Base-by-base conservation (phyloP, 2,329 filamentous ascomycete species). In the Ophiostoma australiae region DNA sequence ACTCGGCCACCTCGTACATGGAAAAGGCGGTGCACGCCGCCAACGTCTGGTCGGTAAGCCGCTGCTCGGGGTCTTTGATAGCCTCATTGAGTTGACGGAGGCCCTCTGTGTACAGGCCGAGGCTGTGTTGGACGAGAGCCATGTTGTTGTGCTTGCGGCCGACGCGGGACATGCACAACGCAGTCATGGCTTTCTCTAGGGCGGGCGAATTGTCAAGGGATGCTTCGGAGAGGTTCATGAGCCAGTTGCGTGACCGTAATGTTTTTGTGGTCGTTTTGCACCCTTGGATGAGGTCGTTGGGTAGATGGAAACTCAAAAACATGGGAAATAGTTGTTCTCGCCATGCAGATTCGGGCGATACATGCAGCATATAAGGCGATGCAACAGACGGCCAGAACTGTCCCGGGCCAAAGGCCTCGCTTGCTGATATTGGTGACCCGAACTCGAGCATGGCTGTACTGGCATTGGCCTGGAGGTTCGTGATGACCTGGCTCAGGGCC, bases 1-100 rank as follows among this genome's bases (percentile, higher is more conserved):
- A 76, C 69, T 76, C 75, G 68, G 70, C 70, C 27, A 76, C 58
- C 72, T 76, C 76, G 71, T 75, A 76, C 69, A 74, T 52, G 35
- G 74, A 67, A 37, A 75, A 70, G 0, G 74, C 74, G 70, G 74
- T 31, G 61, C 72, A 73, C 17, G 75, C 74, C 1, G 75, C 75
- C 33, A 76, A 69, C 8, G 69, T 76, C 68, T 75, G 70, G 68
- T 75, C 74, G 4, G 52, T 10, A 23, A 58, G 37, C 33, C 67
- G 71, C 8, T 39, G 58, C 35, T 15, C 6, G 15, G 71, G 72
- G 52, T 73, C 61, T 37, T 52, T 37, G n/a, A 75, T 69, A 41
- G 73, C 74, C 8, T 67, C 52, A 5, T 73, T 72, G 37, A 75
- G 72, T n/a, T 71, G 61, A 17, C 58, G 67, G 8, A 75, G 69